Conservation (phyloP, 2,329 filamentous ascomycete genomes). For the Sporothrix inflata region DNA sequence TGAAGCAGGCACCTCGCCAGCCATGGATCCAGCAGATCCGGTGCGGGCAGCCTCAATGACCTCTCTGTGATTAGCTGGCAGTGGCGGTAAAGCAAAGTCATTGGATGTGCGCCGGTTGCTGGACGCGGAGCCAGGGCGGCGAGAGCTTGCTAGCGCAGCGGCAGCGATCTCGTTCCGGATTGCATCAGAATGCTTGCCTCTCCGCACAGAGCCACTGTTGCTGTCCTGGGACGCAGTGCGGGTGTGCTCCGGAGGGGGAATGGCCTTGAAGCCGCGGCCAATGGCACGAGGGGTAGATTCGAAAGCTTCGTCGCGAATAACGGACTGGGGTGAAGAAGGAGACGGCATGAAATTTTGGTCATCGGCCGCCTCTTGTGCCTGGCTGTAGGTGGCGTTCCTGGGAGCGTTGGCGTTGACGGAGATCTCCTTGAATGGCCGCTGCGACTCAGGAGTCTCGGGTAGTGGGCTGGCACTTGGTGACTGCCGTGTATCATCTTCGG, state of each 20-base stretch:
- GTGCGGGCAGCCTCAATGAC: conserved; percentile 78
- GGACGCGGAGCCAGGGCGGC: conserved; percentile 71
- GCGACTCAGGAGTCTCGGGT: conserved; percentile 57
- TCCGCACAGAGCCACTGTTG: conserved; percentile 49
- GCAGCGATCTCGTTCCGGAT: conserved; percentile 39
- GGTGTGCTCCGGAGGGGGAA: conserved; percentile 46
- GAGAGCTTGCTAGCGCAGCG: conserved; percentile 40
- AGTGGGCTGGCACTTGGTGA: conserved; percentile 48
- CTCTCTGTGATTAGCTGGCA: conserved; percentile 81
- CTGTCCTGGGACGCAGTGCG: conserved; percentile 54
- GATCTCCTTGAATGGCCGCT: conserved; percentile 63
- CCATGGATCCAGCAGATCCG: conserved; percentile 49
- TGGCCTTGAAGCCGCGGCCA: conserved; percentile 23
- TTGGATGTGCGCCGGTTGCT: conserved; percentile 58
- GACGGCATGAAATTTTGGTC: conserved; percentile 18
- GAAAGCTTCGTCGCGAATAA: conserved; percentile 3
- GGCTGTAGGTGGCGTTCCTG: not conserved
- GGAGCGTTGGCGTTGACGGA: conserved; percentile 57
- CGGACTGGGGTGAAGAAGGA: not conserved
- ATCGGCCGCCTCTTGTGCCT: not conserved
- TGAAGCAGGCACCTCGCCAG: conserved; percentile 30
- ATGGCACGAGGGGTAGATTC: conserved; percentile 16
- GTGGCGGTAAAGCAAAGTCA: conserved; percentile 61
- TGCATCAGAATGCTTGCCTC: conserved; percentile 44
- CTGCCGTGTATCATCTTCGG: conserved; percentile 67